Base-by-base conservation (phyloP, 2,329 filamentous ascomycete genomes). In the Incumbomyces delicatus region DNA sequence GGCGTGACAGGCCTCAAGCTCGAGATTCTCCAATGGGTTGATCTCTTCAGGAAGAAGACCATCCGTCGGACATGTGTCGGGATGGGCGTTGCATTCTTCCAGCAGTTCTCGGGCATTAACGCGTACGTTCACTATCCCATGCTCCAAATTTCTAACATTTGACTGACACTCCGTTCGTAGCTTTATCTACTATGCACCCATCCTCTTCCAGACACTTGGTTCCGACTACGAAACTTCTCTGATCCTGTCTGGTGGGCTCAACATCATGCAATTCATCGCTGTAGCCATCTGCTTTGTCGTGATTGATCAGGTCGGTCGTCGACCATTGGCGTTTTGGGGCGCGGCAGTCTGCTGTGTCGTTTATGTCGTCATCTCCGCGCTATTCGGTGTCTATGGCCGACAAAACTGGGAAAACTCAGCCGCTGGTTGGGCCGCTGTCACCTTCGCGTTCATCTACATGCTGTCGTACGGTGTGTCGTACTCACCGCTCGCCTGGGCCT, bases 21-120 rank as follows among this genome's bases (percentile, higher is more conserved):
- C 10, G 88, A 81, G 72, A 71, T 81, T 61, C 69, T 70, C 57
- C 76, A 73, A 60, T 94, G 87, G 87, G 61, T 69, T 45, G 74
- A 75, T 63, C 79, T 76, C 67, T 80, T 80, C 70, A 59, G 69
- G 16, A 59, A 68, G 16, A 59, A 58, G 17, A 30, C 39, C n/a
- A 17, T 48, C 14, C 22, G 38, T 13, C 63, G 70, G 46, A 64
- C 66, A 8, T 35, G 69, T 42, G 62, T 73, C 6, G 69, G 70
- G 27, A 62, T 71, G 34, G 55, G 56, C 16, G 58, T 72, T 33
- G 69, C 72, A 53, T 66, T 66, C 10, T 56, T 71, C 16, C 68
- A 71, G 52, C 69, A 72, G 53, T 59, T 70, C 20, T 70, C 66
- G 29, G 69, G 67, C 48, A 68, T 68, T 54, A n/a, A n/a, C n/a